A percentile compares a stretch with the other conserved stretches of the same genome.
phyloP scores from a whole-genome alignment of 306 rosid genomes.

The Prunus salicina region DNA sequence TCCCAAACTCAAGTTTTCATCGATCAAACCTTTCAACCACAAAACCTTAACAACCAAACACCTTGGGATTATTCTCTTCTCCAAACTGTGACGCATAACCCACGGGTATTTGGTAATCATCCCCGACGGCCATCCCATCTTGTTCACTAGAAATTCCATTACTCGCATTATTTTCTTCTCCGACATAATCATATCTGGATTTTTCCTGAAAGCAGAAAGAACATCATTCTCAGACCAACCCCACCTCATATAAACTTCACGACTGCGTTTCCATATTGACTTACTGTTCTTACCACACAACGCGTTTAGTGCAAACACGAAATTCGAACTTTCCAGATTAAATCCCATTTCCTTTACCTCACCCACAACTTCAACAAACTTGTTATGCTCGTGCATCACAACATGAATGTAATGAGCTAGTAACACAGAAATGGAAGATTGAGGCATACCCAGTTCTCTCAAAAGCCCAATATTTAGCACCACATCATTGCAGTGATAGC shows the following conservation, averaged over 20 bases:
- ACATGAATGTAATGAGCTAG: not conserved
- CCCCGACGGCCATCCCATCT: conserved; percentile 23
- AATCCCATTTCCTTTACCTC: conserved; percentile 44
- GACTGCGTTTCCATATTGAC: conserved; percentile 33
- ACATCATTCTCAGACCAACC: conserved; percentile 46
- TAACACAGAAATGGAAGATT: conserved; percentile 1
- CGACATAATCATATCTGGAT: conserved; percentile 28
- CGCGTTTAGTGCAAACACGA: conserved; percentile 27
- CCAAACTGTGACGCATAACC: conserved; percentile 24
- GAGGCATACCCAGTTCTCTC: conserved; percentile 32
- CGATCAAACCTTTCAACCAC: conserved; percentile 24
- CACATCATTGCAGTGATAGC: not conserved
- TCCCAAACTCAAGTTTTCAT: not conserved
- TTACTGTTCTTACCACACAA: conserved; percentile 3
- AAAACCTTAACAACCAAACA: conserved; percentile 25
- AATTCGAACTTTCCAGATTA: conserved; percentile 1
- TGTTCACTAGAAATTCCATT: conserved; percentile 35
- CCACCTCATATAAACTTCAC: conserved; percentile 40
- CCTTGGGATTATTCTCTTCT: conserved; percentile 42
- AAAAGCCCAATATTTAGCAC: conserved; percentile 23
- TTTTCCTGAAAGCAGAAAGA: conserved; percentile 26
- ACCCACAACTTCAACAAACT: not conserved
- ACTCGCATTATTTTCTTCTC: conserved; percentile 26
- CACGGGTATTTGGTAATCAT: conserved; percentile 1
- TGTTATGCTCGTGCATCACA: not conserved